Base-by-base conservation (phyloP, 257 asterid species). In the Salvia rosmarinus region DNA sequence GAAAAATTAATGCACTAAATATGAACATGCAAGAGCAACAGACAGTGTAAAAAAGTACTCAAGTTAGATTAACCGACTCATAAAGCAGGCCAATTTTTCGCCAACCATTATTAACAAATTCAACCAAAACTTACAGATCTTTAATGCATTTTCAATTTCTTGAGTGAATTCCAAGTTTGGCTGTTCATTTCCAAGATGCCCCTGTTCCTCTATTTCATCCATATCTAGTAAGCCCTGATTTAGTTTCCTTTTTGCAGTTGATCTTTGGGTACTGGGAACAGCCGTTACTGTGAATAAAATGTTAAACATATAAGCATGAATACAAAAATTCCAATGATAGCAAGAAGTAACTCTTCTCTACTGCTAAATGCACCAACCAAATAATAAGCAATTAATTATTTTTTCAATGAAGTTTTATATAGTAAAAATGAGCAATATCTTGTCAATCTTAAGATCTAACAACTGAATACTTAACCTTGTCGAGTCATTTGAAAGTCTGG, bases 71-170 rank as follows among this genome's bases (percentile, higher is more conserved):
- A 57, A 57, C 12, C 1, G 13, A 13, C 0, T 49, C 21, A 0
- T n/a, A n/a, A 49, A n/a, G 11, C 23, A 16, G 42, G 14, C 5
- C 40, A 56, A 12, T 4, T 55, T 54, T 56, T 56, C 19, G 9
- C 62, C 23, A 56, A n/a, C 28, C 42, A 34, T 25, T 19, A 19
- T 19, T 12, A 25, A 56, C 62, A 11, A 30, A n/a, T 34, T 10
- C 49, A 60, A 37, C 67, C 44, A n/a, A 32, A 59, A 35, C 67
- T 60, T 60, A 60, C 67, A 61, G n/a, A 61, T 61, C 67, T 61
- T 61, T 37, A 61, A 61, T 7, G 67, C 67, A 9, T 37, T 35
- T 35, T 35, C 49, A 61, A 61, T 11, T 35, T 61, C 46, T 35
- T 37, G 9, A 17, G 67, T 9, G 67, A 35, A 14, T 61, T 5